Evolutionary conservation across 495 filamentous ascomycete genomes (phyloP).

Genomic region (Aspergillus indologenus): DNA sequence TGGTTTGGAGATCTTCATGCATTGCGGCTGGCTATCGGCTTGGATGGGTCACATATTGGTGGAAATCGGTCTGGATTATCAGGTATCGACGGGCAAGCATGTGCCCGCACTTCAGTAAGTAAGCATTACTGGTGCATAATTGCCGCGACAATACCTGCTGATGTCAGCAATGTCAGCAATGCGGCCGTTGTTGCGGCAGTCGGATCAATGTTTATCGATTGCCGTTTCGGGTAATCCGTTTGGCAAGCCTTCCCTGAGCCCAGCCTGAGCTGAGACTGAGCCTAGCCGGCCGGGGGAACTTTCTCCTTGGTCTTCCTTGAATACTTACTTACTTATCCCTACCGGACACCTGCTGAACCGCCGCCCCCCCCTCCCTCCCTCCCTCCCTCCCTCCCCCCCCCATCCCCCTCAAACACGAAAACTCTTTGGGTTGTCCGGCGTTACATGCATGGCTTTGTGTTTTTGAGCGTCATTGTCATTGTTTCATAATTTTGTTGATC

Average conservation of each 20-base stretch:
- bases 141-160: slow-evolving; percentile 19
- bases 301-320: slow-evolving; percentile 7
- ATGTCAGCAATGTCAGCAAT: slow-evolving; percentile 29
- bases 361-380: slow-evolving; percentile 22
- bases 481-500: slow-evolving; percentile 20
- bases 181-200: slow-evolving; percentile 27
- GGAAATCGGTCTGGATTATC: slow-evolving; percentile 10
- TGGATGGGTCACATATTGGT: neutral
- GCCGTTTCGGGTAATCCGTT: slow-evolving; percentile 40
- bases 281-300: slow-evolving; percentile 5
- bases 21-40: neutral
- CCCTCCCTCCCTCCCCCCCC: slow-evolving; percentile 22
- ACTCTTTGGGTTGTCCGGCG: slow-evolving; percentile 26
- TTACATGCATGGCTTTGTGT: slow-evolving; percentile 30
- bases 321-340: slow-evolving; percentile 15
- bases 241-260: slow-evolving; percentile 19
- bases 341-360: neutral
- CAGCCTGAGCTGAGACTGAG: too few species aligned
- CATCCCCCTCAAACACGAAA: slow-evolving; percentile 12
- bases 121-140: slow-evolving; percentile 12
- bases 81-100: slow-evolving; percentile 9
- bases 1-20: neutral
- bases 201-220: slow-evolving; percentile 45
- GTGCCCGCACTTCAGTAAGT: too few species aligned
- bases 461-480: slow-evolving; percentile 33